These are phyloP conservation scores for Lepidium didymum DNA, from an alignment of 345 rosid species.

Conservation along the genomic window DNA sequence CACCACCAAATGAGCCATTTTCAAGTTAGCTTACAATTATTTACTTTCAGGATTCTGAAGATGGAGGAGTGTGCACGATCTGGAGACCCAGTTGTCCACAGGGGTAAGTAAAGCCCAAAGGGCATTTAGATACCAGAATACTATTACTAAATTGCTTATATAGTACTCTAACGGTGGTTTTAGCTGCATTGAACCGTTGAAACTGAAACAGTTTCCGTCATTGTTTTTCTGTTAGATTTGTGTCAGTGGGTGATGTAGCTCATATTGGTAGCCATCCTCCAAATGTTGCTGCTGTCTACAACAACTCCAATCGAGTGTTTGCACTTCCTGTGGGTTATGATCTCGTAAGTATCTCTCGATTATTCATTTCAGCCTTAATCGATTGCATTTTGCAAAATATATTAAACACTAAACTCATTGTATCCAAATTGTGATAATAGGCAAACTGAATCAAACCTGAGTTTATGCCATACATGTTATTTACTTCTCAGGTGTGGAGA, in stretches of 20 bases:
- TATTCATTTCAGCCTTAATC: background rate
- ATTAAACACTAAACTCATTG: background rate
- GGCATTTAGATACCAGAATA: background rate
- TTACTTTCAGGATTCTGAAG: slow-evolving; percentile 53
- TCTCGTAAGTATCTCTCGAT: slow-evolving; percentile 47
- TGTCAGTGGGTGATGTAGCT: slow-evolving; percentile 86
- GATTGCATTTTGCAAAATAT: background rate
- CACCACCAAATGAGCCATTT: background rate
- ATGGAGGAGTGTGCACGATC: slow-evolving; percentile 59
- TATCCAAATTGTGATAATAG: background rate
- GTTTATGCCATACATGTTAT: slow-evolving; percentile 2
- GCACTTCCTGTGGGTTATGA: slow-evolving; percentile 83
- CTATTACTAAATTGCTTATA: background rate
- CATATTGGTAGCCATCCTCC: slow-evolving; percentile 83
- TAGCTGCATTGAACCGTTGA: background rate
- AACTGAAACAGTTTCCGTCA: slow-evolving; percentile 13
- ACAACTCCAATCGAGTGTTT: slow-evolving; percentile 39
- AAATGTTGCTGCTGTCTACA: slow-evolving; percentile 81
- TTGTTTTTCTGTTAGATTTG: slow-evolving; percentile 39
- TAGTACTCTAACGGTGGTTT: background rate
- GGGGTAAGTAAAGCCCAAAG: slow-evolving; percentile 46
- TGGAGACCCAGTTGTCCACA: slow-evolving; percentile 91
- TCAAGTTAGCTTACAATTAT: background rate
- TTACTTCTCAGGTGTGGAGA: slow-evolving; percentile 72
- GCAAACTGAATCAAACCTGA: background rate